A percentile compares a stretch with the other conserved stretches of the same genome.
phyloP scores from a whole-genome alignment of 1,139 yeast species.

The Debaryomyces coudertii region DNA sequence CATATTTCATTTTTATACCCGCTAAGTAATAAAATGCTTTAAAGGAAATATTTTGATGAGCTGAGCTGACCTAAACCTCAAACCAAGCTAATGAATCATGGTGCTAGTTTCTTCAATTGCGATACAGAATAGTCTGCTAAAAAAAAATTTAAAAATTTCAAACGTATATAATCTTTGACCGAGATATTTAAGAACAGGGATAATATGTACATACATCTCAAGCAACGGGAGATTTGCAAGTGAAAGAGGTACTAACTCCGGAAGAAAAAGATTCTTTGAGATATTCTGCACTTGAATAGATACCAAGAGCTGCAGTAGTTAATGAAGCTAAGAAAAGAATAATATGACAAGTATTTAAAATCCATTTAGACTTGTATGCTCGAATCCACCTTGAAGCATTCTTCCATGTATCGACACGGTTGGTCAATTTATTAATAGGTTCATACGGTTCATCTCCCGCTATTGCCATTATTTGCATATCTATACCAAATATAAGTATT shows the following conservation, averaged over 20 bases:
- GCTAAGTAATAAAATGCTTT: too few relatives aligned
- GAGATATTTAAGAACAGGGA: too few relatives aligned
- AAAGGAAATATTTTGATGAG: too few relatives aligned
- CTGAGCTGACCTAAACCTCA: too few relatives aligned
- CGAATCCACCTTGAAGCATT: slow-evolving; percentile 34
- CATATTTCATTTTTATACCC: too few relatives aligned
- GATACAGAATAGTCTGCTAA: too few relatives aligned
- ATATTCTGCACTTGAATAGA: slow-evolving; percentile 31
- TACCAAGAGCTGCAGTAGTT: slow-evolving; percentile 39
- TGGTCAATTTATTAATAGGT: slow-evolving; percentile 27
- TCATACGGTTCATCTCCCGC: slow-evolving; percentile 32
- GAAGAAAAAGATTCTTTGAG: slow-evolving; percentile 20
- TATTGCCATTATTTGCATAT: slow-evolving; percentile 37
- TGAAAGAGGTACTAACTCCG: neutral
- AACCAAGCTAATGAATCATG: too few relatives aligned
- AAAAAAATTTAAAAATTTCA: too few relatives aligned
- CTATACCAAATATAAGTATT: slow-evolving; percentile 34
- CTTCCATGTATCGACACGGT: slow-evolving; percentile 35
- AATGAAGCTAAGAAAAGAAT: slow-evolving; percentile 38
- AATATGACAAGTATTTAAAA: slow-evolving; percentile 26
- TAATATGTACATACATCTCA: too few relatives aligned
- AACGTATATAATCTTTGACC: too few relatives aligned
- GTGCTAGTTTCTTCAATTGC: too few relatives aligned
- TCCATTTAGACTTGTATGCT: slow-evolving; percentile 24
- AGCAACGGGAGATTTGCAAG: neutral